phyloP scores from a whole-genome alignment of 495 filamentous ascomycete species.

The Trichoderma orchidacearum region DNA sequence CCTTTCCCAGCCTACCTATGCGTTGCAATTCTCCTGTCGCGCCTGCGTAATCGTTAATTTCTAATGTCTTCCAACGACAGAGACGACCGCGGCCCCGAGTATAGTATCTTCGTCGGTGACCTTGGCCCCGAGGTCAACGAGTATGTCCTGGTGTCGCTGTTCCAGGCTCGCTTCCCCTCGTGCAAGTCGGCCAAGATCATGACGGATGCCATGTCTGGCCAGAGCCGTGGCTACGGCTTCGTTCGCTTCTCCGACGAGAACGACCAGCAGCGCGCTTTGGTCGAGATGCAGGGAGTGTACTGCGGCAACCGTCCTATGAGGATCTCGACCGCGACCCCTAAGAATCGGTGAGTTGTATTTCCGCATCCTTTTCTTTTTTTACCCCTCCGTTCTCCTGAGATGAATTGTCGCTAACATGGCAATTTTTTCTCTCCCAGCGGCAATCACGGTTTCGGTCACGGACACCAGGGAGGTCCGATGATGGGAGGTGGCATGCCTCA shows the following conservation, averaged over 20 bases:
- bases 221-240: constrained; percentile 96
- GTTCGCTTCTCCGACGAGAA: constrained; percentile 90
- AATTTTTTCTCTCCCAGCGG: constrained; percentile 1
- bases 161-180: constrained; percentile 87
- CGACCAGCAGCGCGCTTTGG: constrained; percentile 88
- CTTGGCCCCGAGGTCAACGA: constrained; percentile 98
- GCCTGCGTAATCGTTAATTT: neutral
- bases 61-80: constrained; percentile 22
- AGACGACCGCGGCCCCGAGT: constrained; percentile 93
- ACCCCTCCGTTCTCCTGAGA: neutral
- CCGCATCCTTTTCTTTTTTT: neutral
- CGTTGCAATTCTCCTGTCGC: neutral
- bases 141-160: constrained; percentile 91
- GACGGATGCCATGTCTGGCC: constrained; percentile 95
- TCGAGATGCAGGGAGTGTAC: constrained; percentile 99
- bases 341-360: constrained; percentile 41
- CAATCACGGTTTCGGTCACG: constrained; percentile 11
- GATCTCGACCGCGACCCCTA: constrained; percentile 94
- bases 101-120: constrained; percentile 94
- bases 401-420: constrained; percentile 3
- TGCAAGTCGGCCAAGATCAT: constrained; percentile 99
- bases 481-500: constrained; percentile 24
- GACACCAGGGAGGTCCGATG: constrained; percentile 20
- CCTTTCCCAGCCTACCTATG: neutral
- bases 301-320: constrained; percentile 98